Base-by-base conservation (phyloP, 2,329 filamentous ascomycete species). In the Botrytis medusae region DNA sequence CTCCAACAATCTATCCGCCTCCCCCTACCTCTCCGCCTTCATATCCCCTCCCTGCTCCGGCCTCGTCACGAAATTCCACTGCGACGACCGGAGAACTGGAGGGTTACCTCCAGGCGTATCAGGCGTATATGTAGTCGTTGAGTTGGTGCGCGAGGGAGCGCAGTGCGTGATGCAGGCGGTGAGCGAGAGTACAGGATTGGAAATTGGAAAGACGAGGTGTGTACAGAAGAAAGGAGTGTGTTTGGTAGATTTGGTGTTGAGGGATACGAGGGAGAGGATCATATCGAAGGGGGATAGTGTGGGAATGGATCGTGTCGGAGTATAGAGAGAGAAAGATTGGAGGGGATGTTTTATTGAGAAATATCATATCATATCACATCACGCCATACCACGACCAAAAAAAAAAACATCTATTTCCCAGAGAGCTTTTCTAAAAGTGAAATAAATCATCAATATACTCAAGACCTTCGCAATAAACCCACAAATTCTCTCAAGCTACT, bases 51-150 rank as follows among this genome's bases (percentile, higher is more conserved):
- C 25, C 5, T 67, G 46, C 18, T 8, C 25, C 16, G 8, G 2
- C 12, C 37, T 40, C 16, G 12, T 40, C 29, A 67, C 34, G 20
- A 51, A 67, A 18, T 20, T 12, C 18, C 34, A 8, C n/a, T 67
- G 14, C n/a, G 12, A 16, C 37, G 14, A 67, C n/a, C 1, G 0
- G 3, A n/a, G 16, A 51, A 54, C 22, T 0, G 4, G 32, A 5
- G 34, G 25, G 0, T 37, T 37, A 3, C 14, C 25, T 0, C 2
- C 40, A 4, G 12, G 2, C 1, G 14, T n/a, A 40, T n/a, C 25
- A 25, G 34, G 25, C 20, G 46, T 40, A 2, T 68, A 68, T 14
- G 6, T 54, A 6, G 9, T 29, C 5, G 4, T 54, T 22, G 1
- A 29, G 12, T 14, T 54, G 18, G 10, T 20, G 7, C 32, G 4